Conservation (phyloP, 305 asterid genomes). For the Fraxinus greggii region DNA sequence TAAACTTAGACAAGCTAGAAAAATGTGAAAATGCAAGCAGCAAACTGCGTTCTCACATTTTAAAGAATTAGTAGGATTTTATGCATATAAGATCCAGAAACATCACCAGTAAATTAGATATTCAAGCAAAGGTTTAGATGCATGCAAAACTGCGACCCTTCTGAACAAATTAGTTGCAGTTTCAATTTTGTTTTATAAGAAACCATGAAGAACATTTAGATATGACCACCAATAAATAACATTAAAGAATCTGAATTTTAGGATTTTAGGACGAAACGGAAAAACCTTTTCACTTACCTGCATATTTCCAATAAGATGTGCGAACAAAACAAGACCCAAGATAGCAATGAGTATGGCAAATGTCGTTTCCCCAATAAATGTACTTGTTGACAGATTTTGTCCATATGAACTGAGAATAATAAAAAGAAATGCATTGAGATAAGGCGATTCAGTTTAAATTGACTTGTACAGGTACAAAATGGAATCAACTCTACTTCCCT, state of each 20-base stretch:
- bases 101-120: neutral
- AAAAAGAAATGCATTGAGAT: conserved; percentile 7
- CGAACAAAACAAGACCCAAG: conserved; percentile 78
- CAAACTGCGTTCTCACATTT: neutral
- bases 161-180: neutral
- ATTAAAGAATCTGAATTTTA: conserved; percentile 12
- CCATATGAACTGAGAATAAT: conserved; percentile 72
- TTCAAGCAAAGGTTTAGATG: neutral
- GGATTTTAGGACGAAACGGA: neutral
- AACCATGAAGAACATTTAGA: neutral
- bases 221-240: neutral
- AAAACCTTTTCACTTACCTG: conserved; percentile 50
- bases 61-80: neutral
- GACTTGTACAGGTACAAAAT: neutral
- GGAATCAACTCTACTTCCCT: neutral
- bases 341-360: conserved; percentile 91
- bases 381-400: conserved; percentile 84
- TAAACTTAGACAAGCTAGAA: neutral
- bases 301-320: conserved; percentile 96
- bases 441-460: neutral
- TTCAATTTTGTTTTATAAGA: neutral
- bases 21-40: neutral
- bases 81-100: neutral
- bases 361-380: conserved; percentile 78
- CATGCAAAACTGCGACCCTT: neutral